phyloP scores from a whole-genome alignment of 108 stramenopile genomes.

The Discostella stelligeroides region DNA sequence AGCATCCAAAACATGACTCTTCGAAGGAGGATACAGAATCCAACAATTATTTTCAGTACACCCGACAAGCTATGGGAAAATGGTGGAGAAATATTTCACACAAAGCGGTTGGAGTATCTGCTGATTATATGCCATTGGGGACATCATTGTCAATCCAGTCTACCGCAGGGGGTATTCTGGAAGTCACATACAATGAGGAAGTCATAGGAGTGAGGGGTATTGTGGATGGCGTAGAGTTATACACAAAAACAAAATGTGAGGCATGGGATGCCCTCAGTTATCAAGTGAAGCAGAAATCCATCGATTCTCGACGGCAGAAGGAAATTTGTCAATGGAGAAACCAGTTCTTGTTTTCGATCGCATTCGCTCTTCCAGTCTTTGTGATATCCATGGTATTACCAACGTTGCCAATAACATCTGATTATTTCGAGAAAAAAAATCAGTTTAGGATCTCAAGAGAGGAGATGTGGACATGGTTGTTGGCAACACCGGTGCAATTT shows the following conservation, averaged over 20 bases:
- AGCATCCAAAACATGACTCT: conserved; percentile 7
- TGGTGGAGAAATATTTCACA: too few relatives aligned
- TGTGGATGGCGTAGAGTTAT: conserved; percentile 34
- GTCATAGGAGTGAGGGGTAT: conserved; percentile 40
- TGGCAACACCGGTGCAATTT: conserved; percentile 87
- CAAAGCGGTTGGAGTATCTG: not conserved
- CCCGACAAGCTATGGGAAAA: not conserved
- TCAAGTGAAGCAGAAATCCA: conserved; percentile 47
- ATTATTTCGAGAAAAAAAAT: conserved; percentile 26
- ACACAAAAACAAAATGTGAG: conserved; percentile 15
- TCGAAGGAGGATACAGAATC: not conserved
- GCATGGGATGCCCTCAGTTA: conserved; percentile 46
- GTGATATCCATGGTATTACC: conserved; percentile 58
- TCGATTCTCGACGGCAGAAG: conserved; percentile 40
- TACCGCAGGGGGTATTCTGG: conserved; percentile 25
- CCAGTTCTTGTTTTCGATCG: conserved; percentile 52
- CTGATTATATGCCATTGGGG: conserved; percentile 23
- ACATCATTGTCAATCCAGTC: not conserved
- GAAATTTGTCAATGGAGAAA: conserved; percentile 50
- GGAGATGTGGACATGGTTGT: conserved; percentile 55
- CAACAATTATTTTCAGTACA: not conserved
- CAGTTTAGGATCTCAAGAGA: conserved; percentile 38
- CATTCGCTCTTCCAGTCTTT: conserved; percentile 58
- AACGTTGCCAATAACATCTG: conserved; percentile 19
- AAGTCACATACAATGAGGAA: conserved; percentile 45